Evolutionary conservation across 2,329 filamentous ascomycete species (phyloP), one percentile per base, ranked within the genome.

Genomic region (Stagonosporopsis cucurbitacearum): DNA sequence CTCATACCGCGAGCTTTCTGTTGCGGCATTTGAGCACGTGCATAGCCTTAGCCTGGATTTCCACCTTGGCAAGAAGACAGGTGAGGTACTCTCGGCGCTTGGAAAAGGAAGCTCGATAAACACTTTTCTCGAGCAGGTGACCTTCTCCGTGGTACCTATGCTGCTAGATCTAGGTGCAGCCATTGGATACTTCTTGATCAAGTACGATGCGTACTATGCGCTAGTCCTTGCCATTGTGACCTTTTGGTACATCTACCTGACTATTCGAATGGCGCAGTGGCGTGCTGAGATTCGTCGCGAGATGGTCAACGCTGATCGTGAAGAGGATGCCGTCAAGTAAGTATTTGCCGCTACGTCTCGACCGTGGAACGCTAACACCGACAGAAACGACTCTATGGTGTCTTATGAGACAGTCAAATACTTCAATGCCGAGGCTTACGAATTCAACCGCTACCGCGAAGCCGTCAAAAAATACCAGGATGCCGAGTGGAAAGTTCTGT

Each of bases 61-160:
- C 70, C 95, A 99, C 72, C 84, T 98, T 3, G 92, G 92, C 48
- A 99, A 99, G 78, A 91, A 94, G 70, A 99, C 95, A 0, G 95
- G 95, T 60, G 95, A 99, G 77, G 92, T 99, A 9, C 81, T 98
- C 15, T 98, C 94, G 13, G 95, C 95, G 0, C 82, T 99, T 62
- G 96, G 95, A 79, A 99, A 99, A 75, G 95, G 95, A 41, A 93
- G 89, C 58, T 91, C 94, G 3, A 96, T 99, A 80, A 98, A 98
- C 71, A 92, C 90, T 6, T 99, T 99, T 74, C 84, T 99, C 53
- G 95, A 98, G 77, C 92, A 96, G 76, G 87, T 97, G 63, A 98
- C 94, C 0, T 99, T 99, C 72, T 91, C 96, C 72, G 91, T 99
- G 9, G 84, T 96, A 13, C 95, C 95, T 0, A 98, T 97, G 92